Conservation (phyloP, 1,284 basidiomycete species). For the Trichosporon faecale region DNA sequence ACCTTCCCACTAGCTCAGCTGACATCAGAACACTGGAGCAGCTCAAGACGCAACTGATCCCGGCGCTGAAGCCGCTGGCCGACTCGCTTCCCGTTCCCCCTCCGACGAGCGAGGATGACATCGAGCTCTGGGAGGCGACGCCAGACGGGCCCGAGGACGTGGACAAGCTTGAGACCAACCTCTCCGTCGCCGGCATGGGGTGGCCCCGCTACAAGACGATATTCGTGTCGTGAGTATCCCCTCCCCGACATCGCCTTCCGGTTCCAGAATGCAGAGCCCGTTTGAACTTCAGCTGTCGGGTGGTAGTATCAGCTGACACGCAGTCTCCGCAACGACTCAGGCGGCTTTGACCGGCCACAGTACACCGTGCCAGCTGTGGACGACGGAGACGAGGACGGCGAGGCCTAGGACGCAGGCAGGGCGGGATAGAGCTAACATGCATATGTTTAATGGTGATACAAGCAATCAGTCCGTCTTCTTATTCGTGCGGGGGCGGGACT, state of each 20-base stretch:
- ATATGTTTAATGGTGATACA: constrained; percentile 10
- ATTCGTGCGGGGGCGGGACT: background rate
- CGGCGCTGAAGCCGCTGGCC: constrained; percentile 32
- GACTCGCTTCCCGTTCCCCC: constrained; percentile 20
- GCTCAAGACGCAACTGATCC: constrained; percentile 26
- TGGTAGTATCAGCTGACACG: background rate
- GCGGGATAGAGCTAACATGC: constrained; percentile 9
- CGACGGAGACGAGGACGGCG: constrained; percentile 25
- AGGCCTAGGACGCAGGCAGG: constrained; percentile 1
- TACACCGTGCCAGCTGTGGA: constrained; percentile 26
- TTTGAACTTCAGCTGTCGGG: too few species aligned
- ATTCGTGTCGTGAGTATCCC: constrained; percentile 38
- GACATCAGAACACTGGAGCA: constrained; percentile 13
- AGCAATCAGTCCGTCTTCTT: constrained; percentile 22
- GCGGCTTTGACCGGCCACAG: constrained; percentile 33
- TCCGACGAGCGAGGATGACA: constrained; percentile 27
- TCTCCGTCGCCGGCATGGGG: constrained; percentile 26
- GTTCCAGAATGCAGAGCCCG: too few species aligned
- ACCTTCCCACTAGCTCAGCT: background rate
- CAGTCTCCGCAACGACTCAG: constrained; percentile 36
- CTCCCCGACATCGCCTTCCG: too few species aligned
- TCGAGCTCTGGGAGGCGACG: constrained; percentile 39
- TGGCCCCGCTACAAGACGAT: constrained; percentile 45
- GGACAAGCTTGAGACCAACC: constrained; percentile 16
- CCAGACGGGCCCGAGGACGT: constrained; percentile 17